Evolutionary conservation across 2,329 filamentous ascomycete genomes (phyloP).

Genomic region (Cordyceps cateniannulata): DNA sequence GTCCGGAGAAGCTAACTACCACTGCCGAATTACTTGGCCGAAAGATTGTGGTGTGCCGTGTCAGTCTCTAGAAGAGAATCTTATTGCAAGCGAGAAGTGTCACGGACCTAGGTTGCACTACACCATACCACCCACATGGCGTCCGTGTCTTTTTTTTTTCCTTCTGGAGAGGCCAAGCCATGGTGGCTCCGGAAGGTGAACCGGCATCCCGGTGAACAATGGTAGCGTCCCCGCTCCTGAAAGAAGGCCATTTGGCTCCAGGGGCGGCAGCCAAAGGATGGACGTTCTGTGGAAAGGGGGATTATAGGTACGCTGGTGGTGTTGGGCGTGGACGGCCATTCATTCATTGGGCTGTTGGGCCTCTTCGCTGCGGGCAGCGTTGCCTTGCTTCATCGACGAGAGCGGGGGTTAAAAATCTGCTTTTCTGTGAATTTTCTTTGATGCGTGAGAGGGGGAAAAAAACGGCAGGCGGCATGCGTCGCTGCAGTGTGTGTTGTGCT

Average conservation of each 20-base stretch:
- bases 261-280: background rate
- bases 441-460: too few relatives aligned
- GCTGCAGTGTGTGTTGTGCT: too few relatives aligned
- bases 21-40: too few relatives aligned
- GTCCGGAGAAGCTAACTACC: too few relatives aligned
- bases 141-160: background rate
- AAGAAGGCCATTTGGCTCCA: background rate
- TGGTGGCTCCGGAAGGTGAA: slow-evolving; percentile 3
- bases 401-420: too few relatives aligned
- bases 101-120: background rate
- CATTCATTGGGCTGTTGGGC: background rate
- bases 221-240: background rate
- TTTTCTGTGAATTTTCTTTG: too few relatives aligned
- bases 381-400: too few relatives aligned
- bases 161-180: slow-evolving; percentile 1
- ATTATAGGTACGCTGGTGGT: background rate
- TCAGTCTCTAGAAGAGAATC: too few relatives aligned
- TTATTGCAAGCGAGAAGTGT: background rate
- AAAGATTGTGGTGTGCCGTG: too few relatives aligned
- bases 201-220: slow-evolving; percentile 3
- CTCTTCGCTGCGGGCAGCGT: too few relatives aligned
- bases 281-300: background rate
- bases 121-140: background rate
- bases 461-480: too few relatives aligned
- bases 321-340: background rate